phyloP scores from a whole-genome alignment of 2,329 filamentous ascomycete species.

The Alternaria gansuensis region DNA sequence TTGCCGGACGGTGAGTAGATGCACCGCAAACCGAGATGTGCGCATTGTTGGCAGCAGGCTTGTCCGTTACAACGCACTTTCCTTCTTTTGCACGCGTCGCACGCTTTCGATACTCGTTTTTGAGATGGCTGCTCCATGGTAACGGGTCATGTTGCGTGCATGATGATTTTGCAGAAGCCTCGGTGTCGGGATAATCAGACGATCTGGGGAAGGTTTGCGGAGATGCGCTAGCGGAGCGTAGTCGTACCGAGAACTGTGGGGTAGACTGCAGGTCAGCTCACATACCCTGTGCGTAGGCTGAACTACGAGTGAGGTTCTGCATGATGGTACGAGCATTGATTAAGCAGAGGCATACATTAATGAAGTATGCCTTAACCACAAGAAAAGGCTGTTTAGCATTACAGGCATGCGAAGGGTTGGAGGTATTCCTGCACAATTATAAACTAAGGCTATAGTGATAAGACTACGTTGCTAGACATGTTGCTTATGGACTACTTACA shows the following conservation, averaged over 20 bases:
- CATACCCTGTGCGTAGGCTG: not conserved
- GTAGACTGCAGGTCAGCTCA: slow-evolving; percentile 2
- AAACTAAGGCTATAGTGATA: not conserved
- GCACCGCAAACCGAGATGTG: slow-evolving; percentile 56
- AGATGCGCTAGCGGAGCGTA: slow-evolving; percentile 24
- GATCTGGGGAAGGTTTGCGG: slow-evolving; percentile 28
- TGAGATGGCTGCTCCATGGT: slow-evolving; percentile 39
- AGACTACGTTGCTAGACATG: not conserved
- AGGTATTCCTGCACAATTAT: not conserved
- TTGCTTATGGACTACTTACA: not conserved
- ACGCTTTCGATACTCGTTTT: slow-evolving; percentile 54
- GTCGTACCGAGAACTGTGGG: slow-evolving; percentile 8
- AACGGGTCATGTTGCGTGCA: slow-evolving; percentile 33
- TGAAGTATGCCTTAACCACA: not conserved
- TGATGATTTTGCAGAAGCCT: slow-evolving; percentile 21
- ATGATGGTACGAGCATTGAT: not conserved
- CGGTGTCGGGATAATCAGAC: slow-evolving; percentile 20
- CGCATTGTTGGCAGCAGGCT: slow-evolving; percentile 54
- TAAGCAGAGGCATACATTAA: not conserved
- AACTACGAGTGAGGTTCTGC: not conserved
- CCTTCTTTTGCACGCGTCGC: slow-evolving; percentile 58
- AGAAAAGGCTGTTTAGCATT: not conserved
- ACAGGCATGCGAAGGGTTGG: not conserved
- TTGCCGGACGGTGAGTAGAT: slow-evolving; percentile 55
- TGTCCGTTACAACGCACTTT: slow-evolving; percentile 61